Percentiles rank a stretch among this genome's conserved stretches.
These are phyloP conservation scores for Ambrosiella xylebori DNA, from an alignment of 2,329 filamentous ascomycete species.

Conservation along the genomic window DNA sequence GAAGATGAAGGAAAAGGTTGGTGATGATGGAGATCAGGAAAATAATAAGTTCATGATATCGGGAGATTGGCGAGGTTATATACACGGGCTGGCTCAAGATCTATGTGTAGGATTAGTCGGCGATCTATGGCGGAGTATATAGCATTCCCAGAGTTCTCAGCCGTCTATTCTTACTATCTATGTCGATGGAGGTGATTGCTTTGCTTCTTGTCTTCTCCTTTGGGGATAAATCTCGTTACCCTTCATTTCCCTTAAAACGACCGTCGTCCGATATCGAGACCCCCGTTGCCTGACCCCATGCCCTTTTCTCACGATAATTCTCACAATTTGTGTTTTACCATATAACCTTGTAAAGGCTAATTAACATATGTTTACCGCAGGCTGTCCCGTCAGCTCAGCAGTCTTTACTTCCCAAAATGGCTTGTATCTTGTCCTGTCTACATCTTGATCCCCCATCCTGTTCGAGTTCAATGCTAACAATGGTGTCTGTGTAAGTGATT, in stretches of 20 bases:
- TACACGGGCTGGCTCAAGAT: not conserved
- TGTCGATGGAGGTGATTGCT: not conserved
- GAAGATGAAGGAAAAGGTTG: not conserved
- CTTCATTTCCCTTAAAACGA: too few species aligned
- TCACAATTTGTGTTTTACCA: not conserved
- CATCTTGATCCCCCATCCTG: too few species aligned
- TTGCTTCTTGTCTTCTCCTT: not conserved
- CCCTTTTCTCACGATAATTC: not conserved
- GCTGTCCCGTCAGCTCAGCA: too few species aligned
- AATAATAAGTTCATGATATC: not conserved
- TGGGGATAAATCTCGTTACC: too few species aligned
- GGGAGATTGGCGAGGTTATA: not conserved
- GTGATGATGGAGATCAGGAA: conserved; percentile 3
- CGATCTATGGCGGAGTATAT: not conserved
- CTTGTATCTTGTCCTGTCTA: too few species aligned
- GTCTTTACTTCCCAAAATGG: too few species aligned
- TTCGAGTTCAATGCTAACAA: too few species aligned
- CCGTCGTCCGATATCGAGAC: too few species aligned
- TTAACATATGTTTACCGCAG: too few species aligned
- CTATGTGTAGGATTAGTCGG: not conserved
- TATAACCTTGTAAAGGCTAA: not conserved
- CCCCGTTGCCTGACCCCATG: too few species aligned
- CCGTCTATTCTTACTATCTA: not conserved
- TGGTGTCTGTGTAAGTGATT: too few species aligned
- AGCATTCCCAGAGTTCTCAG: too few species aligned